Evolutionary conservation across 148 eudicot species (phyloP).

Genomic region (Amaranthus hypochondriacus): DNA sequence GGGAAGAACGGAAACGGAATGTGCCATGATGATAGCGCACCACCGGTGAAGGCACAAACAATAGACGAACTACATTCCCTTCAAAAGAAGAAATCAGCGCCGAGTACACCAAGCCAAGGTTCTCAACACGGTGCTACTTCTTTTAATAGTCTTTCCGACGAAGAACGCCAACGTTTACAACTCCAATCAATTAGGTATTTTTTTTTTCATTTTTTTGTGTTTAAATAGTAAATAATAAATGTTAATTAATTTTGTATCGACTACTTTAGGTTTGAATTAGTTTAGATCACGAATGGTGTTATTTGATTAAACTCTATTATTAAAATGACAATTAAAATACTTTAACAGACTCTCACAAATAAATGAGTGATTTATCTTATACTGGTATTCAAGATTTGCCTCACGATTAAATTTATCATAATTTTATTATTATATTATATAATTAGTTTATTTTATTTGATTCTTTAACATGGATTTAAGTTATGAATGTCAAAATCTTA

Average conservation of each 20-base stretch:
- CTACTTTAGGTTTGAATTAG: no score
- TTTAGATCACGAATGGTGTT: no score
- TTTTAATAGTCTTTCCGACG: slow-evolving; percentile 41
- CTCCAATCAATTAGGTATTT: slow-evolving; percentile 82
- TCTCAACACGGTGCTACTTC: slow-evolving; percentile 8
- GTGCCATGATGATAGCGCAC: slow-evolving; percentile 65
- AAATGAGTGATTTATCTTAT: no score
- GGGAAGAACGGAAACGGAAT: slow-evolving; percentile 33
- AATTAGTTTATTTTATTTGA: no score
- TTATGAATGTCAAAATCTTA: no score
- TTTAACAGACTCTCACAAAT: no score
- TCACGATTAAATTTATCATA: no score
- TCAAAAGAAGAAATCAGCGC: slow-evolving; percentile 74
- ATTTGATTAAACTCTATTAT: no score
- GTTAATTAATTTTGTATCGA: background rate
- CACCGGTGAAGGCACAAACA: slow-evolving; percentile 70
- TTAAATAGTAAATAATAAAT: background rate
- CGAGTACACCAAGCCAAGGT: slow-evolving; percentile 52
- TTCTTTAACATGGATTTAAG: no score
- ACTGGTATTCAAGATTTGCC: no score
- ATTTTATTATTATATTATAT: no score
- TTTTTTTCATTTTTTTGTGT: background rate
- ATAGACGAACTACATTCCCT: slow-evolving; percentile 81
- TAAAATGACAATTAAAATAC: no score
- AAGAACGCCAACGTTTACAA: slow-evolving; percentile 61